Evolutionary conservation across 2,329 filamentous ascomycete genomes (phyloP), one percentile per base, ranked within the genome.

Genomic region (Trichoderma guizhouense): DNA sequence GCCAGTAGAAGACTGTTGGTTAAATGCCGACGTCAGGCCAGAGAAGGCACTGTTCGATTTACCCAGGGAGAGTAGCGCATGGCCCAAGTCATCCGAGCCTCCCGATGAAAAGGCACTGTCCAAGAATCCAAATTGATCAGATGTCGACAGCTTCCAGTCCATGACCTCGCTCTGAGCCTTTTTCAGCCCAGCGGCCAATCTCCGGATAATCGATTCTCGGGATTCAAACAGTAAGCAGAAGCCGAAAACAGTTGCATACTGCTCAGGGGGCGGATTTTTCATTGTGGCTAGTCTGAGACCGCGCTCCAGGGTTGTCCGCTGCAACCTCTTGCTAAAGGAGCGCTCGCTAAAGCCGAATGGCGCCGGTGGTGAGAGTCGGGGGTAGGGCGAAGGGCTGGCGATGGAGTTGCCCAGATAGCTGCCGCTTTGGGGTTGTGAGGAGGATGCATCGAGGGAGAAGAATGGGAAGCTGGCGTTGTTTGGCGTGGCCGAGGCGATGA

Each of bases 291-390:
- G 81, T 3, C 83, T 81, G 71, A 90, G 88, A 0, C 86, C 92
- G 30, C 84, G 81, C 79, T 97, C 92, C 1, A 90, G 75, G 3
- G 89, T 85, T 68, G 85, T 85, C 55, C 93, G 88, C 63, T 93
- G 91, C 5, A 97, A 83, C 5, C 91, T 87, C 8, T 92, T 88
- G 12, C 90, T 89, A 75, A 97, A 95, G 1, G 87, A 90, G 1
- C 84, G 82, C 78, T 95, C 92, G 30, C 88, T 84, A 71, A 87
- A 86, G 11, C 89, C 85, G 78, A 91, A 90, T 0, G 89, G 89
- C 26, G 79, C 82, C 0, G 88, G 86, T 1, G 82, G 74, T 1
- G 83, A 80, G 18, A 87, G 78, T 0, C 80, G 74, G 7, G 79
- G 77, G 51, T 82, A 83, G 3, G 80, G 77, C 8, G 78, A 75